Percentiles rank a stretch among this genome's conserved stretches.
These are phyloP conservation scores for Glonium stellatum DNA, from an alignment of 495 filamentous ascomycete genomes.

Conservation along the genomic window DNA sequence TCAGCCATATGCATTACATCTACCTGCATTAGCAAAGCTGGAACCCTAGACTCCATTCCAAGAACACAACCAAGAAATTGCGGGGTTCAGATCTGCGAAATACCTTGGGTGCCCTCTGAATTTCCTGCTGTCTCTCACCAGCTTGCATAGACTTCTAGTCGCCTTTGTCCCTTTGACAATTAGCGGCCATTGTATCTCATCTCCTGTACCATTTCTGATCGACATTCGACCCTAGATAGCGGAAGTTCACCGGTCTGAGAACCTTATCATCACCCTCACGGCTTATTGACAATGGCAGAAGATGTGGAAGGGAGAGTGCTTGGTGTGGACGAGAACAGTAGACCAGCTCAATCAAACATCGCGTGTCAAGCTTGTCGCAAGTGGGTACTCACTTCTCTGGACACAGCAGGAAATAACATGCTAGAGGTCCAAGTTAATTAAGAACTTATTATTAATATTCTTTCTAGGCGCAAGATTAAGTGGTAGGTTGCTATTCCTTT, in stretches of 20 bases:
- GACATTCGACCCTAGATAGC: too few species aligned
- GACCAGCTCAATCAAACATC: neutral
- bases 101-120: neutral
- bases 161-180: too few species aligned
- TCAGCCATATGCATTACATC: too few species aligned
- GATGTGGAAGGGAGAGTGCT: neutral
- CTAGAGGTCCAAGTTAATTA: too few species aligned
- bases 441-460: too few species aligned
- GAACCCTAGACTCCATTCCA: neutral
- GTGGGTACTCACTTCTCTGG: neutral
- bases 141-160: neutral
- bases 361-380: neutral
- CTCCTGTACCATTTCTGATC: too few species aligned
- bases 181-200: too few species aligned
- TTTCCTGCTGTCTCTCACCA: neutral
- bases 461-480: neutral
- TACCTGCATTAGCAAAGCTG: too few species aligned
- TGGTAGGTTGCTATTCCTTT: neutral
- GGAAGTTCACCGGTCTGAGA: too few species aligned
- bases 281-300: neutral
- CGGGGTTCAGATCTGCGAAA: neutral
- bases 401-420: too few species aligned
- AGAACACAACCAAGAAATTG: neutral
- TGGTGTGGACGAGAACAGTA: neutral
- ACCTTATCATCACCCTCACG: too few species aligned